phyloP scores from a whole-genome alignment of 2,329 filamentous ascomycete genomes.

The Paracorniculantispora psalliotae region DNA sequence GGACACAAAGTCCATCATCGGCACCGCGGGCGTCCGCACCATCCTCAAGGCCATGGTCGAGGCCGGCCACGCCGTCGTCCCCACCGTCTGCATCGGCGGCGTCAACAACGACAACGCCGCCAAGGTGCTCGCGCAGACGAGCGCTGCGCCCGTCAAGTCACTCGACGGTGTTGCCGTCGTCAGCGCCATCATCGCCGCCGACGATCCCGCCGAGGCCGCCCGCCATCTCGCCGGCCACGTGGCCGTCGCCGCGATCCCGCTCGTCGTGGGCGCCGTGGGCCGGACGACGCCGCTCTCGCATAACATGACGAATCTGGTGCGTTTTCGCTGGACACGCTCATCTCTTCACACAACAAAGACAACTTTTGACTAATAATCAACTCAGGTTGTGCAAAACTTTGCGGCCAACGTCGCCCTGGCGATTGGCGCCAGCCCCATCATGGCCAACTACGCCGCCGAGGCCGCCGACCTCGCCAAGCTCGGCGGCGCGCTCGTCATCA shows the following conservation, averaged over 20 bases:
- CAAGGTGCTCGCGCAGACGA: slow-evolving; percentile 67
- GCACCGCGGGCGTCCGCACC: slow-evolving; percentile 50
- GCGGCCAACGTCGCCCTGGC: slow-evolving; percentile 85
- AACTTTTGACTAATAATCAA: too few species aligned
- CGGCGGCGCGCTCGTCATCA: slow-evolving; percentile 77
- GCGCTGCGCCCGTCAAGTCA: slow-evolving; percentile 42
- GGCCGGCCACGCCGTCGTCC: slow-evolving; percentile 40
- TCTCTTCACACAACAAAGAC: too few species aligned
- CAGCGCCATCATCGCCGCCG: slow-evolving; percentile 75
- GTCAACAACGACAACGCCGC: slow-evolving; percentile 74
- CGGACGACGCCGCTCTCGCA: slow-evolving; percentile 70
- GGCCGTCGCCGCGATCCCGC: slow-evolving; percentile 45
- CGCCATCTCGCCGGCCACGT: slow-evolving; percentile 43
- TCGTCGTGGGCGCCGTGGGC: slow-evolving; percentile 57
- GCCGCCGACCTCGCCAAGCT: slow-evolving; percentile 73
- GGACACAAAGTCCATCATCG: slow-evolving; percentile 67
- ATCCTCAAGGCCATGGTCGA: slow-evolving; percentile 52
- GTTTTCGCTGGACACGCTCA: too few species aligned
- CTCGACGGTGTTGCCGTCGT: slow-evolving; percentile 85
- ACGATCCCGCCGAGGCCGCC: slow-evolving; percentile 61
- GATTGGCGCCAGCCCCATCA: slow-evolving; percentile 85
- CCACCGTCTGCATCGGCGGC: slow-evolving; percentile 82
- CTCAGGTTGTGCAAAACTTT: slow-evolving; percentile 77
- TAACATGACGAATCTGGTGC: slow-evolving; percentile 90
- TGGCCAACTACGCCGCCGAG: slow-evolving; percentile 84